Base-by-base conservation (phyloP, 371 early-diverging fungal species). In the Enterocytospora artemiae region DNA sequence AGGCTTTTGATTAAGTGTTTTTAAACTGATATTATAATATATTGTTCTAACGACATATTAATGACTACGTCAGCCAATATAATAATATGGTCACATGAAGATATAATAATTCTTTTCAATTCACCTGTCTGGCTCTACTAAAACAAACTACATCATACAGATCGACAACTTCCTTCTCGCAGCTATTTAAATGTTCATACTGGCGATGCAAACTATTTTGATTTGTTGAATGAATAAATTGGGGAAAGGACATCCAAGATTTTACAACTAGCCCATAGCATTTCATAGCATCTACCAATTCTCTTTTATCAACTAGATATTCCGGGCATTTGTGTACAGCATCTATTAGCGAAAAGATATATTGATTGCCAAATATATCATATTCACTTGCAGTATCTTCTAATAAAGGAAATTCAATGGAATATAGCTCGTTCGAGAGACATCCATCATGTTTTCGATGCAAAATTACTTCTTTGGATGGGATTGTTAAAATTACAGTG, bases 311-410 rank as follows among this genome's bases (percentile, higher is more conserved):
- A 0, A 65, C 86, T 27, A 97, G 78, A 76, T 89, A 96, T 77
- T 97, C 98, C 0, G 92, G 89, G 72, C 94, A 93, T 70, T 91
- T 88, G 52, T 89, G 85, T 1, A 98, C 88, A 0, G 96, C 96
- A 75, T 96, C 96, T 44, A 84, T 85, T 20, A 96, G 81, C 64
- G 86, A 83, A 79, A 96, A 98, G 80, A 83, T 82, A 75, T 96
- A 95, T 48, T 85, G 83, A 67, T 84, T 83, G 0, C 93, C 93
- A 77, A 25, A 59, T 7, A 59, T 63, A 24, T 81, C 53, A 52
- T 1, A 4, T 18, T 1, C 45, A 37, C 4, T 22, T n/a, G 1
- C 39, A 0, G 32, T 44, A 39, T 16, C 22, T 30, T 36, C 25
- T n/a, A n/a, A n/a, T n/a, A n/a, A 37, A 0, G 25, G 33, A 25